Evolutionary conservation across 116 monocot species (phyloP).

Genomic region (Dioscorea cayenensis): DNA sequence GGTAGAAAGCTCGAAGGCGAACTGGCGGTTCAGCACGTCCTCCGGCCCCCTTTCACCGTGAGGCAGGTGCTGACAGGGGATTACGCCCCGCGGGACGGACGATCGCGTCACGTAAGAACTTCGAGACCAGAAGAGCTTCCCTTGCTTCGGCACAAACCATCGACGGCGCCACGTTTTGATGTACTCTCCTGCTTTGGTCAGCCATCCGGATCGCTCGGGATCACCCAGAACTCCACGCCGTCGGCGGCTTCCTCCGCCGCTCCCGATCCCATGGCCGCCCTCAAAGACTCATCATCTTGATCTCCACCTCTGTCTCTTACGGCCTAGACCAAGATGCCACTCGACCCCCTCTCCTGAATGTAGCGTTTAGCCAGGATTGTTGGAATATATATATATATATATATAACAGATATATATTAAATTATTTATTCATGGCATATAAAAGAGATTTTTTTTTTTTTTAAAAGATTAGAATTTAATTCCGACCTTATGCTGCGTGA

Average conservation of each 20-base stretch:
- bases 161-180: constrained; percentile 97
- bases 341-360: too few relatives aligned
- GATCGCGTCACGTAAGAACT: constrained; percentile 53
- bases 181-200: constrained; percentile 97
- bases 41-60: constrained; percentile 98
- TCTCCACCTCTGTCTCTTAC: too few relatives aligned
- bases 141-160: constrained; percentile 98
- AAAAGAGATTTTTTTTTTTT: too few relatives aligned
- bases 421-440: too few relatives aligned
- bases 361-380: too few relatives aligned
- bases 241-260: constrained; percentile 15
- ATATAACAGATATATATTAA: too few relatives aligned
- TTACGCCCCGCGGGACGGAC: constrained; percentile 79
- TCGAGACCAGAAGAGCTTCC: constrained; percentile 99
- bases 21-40: constrained; percentile 80
- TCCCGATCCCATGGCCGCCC: constrained; percentile 24
- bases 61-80: constrained; percentile 85
- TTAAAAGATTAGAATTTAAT: too few relatives aligned
- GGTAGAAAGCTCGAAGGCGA: constrained; percentile 90
- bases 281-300: constrained; percentile 31
- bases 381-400: too few relatives aligned
- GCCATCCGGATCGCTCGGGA: constrained; percentile 84
- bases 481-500: too few relatives aligned
- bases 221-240: constrained; percentile 84
- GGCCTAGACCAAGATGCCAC: too few relatives aligned